Percentiles rank a stretch among this genome's conserved stretches.
phyloP scores from a whole-genome alignment of 2,329 filamentous ascomycete genomes.

The Seiridium unicorne region DNA sequence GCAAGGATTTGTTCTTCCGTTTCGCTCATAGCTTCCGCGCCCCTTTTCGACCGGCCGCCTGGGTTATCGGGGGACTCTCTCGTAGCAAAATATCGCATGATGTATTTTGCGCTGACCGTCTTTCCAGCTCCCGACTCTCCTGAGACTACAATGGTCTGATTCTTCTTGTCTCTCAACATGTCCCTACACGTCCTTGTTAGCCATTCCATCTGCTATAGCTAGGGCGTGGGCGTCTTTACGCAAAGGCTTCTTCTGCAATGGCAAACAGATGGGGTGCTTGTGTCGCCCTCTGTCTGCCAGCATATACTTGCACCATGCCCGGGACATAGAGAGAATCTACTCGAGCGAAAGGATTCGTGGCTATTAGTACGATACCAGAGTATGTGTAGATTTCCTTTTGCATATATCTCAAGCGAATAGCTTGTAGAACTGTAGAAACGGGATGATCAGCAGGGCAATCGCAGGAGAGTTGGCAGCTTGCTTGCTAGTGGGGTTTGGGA shows the following conservation, averaged over 20 bases:
- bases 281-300: constrained; percentile 92
- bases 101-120: constrained; percentile 99
- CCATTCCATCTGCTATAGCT: constrained; percentile 4
- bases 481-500: not conserved
- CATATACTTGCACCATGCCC: constrained; percentile 99
- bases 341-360: constrained; percentile 94
- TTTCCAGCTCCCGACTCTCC: constrained; percentile 98
- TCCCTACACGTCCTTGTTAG: constrained; percentile 61
- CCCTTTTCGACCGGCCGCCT: constrained; percentile 71
- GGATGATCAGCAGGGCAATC: constrained; percentile 13
- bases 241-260: constrained; percentile 97
- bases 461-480: not conserved
- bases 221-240: constrained; percentile 54
- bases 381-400: constrained; percentile 99
- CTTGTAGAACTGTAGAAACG: constrained; percentile 74
- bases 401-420: constrained; percentile 92
- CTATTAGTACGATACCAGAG: constrained; percentile 97
- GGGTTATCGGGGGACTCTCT: constrained; percentile 90
- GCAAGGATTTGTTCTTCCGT: constrained; percentile 98
- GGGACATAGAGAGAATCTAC: constrained; percentile 98
- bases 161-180: constrained; percentile 93
- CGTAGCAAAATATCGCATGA: constrained; percentile 99
- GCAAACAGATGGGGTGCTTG: constrained; percentile 98
- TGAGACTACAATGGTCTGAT: constrained; percentile 98
- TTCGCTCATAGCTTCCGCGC: constrained; percentile 84